Evolutionary conservation across 2,329 filamentous ascomycete genomes (phyloP).

Genomic region (Pseudogymnoascus sp.): DNA sequence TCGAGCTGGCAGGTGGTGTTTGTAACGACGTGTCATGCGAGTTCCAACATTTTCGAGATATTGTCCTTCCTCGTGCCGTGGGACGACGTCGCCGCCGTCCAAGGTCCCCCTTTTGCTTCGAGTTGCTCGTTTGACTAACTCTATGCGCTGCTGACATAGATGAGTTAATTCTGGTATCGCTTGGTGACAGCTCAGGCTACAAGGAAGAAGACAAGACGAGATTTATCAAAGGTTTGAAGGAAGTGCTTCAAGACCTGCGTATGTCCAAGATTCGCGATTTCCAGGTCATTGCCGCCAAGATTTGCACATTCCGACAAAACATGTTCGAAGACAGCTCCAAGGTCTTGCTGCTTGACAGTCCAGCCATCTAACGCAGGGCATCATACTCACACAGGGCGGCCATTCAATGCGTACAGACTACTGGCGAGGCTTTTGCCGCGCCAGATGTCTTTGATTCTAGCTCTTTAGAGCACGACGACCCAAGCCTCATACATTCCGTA

Average conservation of each 20-base stretch:
- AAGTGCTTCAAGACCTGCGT: conserved; percentile 55
- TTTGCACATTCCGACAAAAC: conserved; percentile 58
- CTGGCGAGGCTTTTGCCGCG: not conserved
- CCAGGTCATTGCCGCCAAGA: conserved; percentile 57
- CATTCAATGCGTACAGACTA: conserved; percentile 1
- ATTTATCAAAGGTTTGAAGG: conserved; percentile 57
- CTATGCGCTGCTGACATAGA: conserved; percentile 42
- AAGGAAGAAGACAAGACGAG: conserved; percentile 52
- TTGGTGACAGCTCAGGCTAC: conserved; percentile 61
- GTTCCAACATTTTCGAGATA: conserved; percentile 72
- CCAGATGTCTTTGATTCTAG: not conserved
- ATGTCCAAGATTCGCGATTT: conserved; percentile 58
- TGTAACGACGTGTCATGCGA: conserved; percentile 71
- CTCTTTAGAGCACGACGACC: conserved; percentile 5
- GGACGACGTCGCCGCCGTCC: conserved; percentile 19
- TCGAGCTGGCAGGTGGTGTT: conserved; percentile 60
- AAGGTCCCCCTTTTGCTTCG: conserved; percentile 24
- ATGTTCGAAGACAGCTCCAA: conserved; percentile 60
- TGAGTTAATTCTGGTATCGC: conserved; percentile 65
- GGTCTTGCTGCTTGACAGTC: conserved; percentile 50
- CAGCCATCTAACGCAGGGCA: conserved; percentile 1
- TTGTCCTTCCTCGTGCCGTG: conserved; percentile 70
- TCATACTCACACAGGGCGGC: conserved; percentile 1
- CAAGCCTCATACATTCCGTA: not conserved
- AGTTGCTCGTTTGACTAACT: conserved; percentile 10